Base-by-base conservation (phyloP, 305 asterid genomes). In the Withania somnifera region DNA sequence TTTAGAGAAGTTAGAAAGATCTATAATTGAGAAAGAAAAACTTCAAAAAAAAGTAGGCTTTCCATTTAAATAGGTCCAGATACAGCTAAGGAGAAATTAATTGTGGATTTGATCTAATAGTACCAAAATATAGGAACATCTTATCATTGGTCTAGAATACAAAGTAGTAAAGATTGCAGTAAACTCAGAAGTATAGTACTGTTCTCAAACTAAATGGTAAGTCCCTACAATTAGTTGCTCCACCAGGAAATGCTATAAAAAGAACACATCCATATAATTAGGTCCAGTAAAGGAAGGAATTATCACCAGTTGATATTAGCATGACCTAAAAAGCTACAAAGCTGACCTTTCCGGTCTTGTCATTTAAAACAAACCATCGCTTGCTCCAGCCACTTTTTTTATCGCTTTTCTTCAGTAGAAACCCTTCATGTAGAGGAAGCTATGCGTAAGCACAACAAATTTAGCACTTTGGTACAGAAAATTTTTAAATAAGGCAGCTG, bases 311-410 rank as follows among this genome's bases (percentile, higher is more conserved):
- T 73, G 17, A 61, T 11, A 19, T 22, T 51, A 50, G 2, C n/a
- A 61, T 63, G 52, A 17, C 75, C 58, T 51, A 22, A 52, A 28
- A 81, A 82, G 61, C 84, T 38, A 28, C 53, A 80, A 64, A 56
- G 83, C 94, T 85, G 81, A 93, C 98, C 92, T 94, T 96, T 84
- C 98, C 98, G 69, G 98, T 94, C 91, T 96, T 96, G 80, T 91
- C 98, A 87, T 96, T 96, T 61, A 96, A 91, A 84, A 96, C 99
- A 84, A 96, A 94, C 99, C 99, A 96, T 89, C 97, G 87, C 87
- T 89, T 91, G 76, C 95, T 94, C 99, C 99, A 96, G 19, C 98
- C 97, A 90, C 90, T 91, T 63, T 89, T 92, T 91, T 96, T 93
- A 57, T 92, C 89, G 67, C 98, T 96, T 89, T 78, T 96, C 95